These are phyloP conservation scores for Tinospora cordifolia DNA, from an alignment of 164 flowering plant species.

Conservation along the genomic window DNA sequence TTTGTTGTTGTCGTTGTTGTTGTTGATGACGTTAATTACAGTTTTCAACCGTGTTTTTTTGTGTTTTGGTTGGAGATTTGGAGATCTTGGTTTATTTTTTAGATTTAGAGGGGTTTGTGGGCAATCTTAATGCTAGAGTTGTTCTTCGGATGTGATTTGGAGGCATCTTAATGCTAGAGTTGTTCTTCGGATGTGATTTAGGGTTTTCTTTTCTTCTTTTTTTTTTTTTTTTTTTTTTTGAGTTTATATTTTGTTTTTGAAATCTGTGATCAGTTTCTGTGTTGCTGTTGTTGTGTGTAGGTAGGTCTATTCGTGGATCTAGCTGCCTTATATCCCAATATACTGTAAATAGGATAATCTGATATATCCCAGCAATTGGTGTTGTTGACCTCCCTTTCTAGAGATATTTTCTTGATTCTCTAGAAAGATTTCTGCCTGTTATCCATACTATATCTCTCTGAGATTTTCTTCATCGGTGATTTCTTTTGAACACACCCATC, in stretches of 20 bases:
- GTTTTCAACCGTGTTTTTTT: neutral
- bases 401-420: constrained; percentile 24
- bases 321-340: neutral
- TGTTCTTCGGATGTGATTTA: constrained; percentile 21
- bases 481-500: constrained; percentile 26
- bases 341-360: constrained; percentile 11
- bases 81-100: constrained; percentile 8
- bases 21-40: neutral
- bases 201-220: too few species aligned
- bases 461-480: neutral
- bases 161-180: constrained; percentile 24
- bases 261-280: neutral
- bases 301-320: constrained; percentile 6
- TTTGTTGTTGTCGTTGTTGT: neutral
- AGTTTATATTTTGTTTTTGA: neutral
- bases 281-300: constrained; percentile 8
- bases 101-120: neutral
- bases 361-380: neutral
- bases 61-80: constrained; percentile 1
- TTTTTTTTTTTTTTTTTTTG: neutral
- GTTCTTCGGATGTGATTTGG: constrained; percentile 22
- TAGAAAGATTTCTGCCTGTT: constrained; percentile 10
- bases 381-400: neutral
- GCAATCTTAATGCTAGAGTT: constrained; percentile 20
- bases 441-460: constrained; percentile 3